A percentile compares a stretch with the other conserved stretches of the same genome.
Evolutionary conservation across 169 alveolate genomes (phyloP).

Genomic region (Cryptosporidium viatorum): DNA sequence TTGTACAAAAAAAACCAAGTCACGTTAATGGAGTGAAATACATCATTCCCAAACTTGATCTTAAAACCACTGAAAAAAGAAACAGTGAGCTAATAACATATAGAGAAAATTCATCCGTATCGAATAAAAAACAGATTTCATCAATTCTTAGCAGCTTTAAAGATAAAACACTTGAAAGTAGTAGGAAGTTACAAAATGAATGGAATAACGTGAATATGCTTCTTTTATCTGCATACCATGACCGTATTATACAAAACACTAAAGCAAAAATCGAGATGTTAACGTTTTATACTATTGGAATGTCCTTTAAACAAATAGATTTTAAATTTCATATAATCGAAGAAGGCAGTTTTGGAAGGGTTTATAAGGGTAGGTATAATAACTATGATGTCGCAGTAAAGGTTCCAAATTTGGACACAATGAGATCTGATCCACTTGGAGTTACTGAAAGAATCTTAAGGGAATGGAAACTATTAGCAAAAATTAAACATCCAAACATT

Average conservation of each 20-base stretch:
- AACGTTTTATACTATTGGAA: conserved; percentile 5
- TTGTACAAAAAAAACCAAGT: neutral
- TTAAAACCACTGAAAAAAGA: conserved; percentile 1
- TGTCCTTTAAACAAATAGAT: neutral
- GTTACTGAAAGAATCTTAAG: conserved; percentile 86
- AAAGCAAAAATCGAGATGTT: conserved; percentile 46
- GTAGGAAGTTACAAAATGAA: neutral
- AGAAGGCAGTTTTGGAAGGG: conserved; percentile 87
- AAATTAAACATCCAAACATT: conserved; percentile 84
- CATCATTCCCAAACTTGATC: neutral
- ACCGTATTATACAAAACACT: conserved; percentile 61
- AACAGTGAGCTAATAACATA: conserved; percentile 18
- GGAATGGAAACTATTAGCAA: conserved; percentile 89
- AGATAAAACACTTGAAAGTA: neutral
- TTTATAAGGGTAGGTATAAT: conserved; percentile 83
- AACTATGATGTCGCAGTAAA: conserved; percentile 86
- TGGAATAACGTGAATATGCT: conserved; percentile 52
- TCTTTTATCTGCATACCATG: conserved; percentile 40
- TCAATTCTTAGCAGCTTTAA: neutral
- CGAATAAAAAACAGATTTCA: neutral
- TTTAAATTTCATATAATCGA: conserved; percentile 20
- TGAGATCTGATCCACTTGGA: conserved; percentile 87
- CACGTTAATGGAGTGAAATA: neutral
- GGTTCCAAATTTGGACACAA: conserved; percentile 87
- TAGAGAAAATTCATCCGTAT: neutral